Conservation (phyloP, 2,329 filamentous ascomycete species). For the Colletotrichum sp. region DNA sequence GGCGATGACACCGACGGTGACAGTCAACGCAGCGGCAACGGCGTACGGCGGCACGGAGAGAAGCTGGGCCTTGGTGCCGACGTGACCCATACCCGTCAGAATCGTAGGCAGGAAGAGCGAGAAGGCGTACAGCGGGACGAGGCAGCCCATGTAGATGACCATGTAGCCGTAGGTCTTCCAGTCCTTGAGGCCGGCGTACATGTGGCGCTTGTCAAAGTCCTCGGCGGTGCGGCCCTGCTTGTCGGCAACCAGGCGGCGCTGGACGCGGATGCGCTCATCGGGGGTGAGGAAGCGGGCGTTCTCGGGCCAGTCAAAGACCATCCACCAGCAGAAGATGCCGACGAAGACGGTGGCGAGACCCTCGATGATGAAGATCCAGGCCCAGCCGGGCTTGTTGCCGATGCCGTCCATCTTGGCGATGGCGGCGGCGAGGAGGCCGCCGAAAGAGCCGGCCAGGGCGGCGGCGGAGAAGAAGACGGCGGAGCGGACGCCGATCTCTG, state of each 20-base stretch:
- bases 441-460: constrained; percentile 75
- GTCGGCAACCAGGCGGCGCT: constrained; percentile 70
- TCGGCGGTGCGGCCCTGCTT: constrained; percentile 74
- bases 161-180: constrained; percentile 72
- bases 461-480: constrained; percentile 83
- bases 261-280: constrained; percentile 69
- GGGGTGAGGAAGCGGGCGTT: constrained; percentile 71
- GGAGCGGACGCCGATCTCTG: constrained; percentile 73
- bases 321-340: constrained; percentile 69
- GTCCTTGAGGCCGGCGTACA: constrained; percentile 73
- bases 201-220: constrained; percentile 71
- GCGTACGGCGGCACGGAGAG: constrained; percentile 65
- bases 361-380: constrained; percentile 70
- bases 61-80: constrained; percentile 49
- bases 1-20: constrained; percentile 66
- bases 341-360: constrained; percentile 71
- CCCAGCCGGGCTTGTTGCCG: constrained; percentile 57
- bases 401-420: constrained; percentile 70
- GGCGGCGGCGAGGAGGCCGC: constrained; percentile 70
- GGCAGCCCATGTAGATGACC: constrained; percentile 51
- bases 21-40: constrained; percentile 65
- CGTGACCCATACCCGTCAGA: constrained; percentile 38
- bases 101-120: constrained; percentile 64
- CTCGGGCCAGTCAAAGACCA: constrained; percentile 81
- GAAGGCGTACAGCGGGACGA: constrained; percentile 56